Evolutionary conservation across 2,329 filamentous ascomycete genomes (phyloP).

Genomic region (Clonostachys byssicola): DNA sequence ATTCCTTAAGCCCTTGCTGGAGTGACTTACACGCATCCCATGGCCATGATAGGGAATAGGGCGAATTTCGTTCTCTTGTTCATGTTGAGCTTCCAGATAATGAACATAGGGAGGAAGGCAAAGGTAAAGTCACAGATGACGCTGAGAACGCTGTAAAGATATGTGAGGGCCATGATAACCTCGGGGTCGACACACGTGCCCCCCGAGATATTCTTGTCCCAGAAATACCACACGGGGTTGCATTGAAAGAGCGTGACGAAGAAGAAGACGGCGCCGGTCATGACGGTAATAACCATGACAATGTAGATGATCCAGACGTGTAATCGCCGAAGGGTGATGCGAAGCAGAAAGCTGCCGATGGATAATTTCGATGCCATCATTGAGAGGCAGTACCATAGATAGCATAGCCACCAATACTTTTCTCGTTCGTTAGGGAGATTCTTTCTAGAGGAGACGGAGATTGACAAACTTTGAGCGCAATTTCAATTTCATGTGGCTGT

Average conservation of each 20-base stretch:
- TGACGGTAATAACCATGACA: conserved; percentile 24
- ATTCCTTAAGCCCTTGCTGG: neutral
- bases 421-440: too few species aligned
- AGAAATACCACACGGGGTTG: conserved; percentile 31
- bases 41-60: conserved; percentile 45
- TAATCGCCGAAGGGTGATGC: conserved; percentile 25
- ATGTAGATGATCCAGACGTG: conserved; percentile 28
- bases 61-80: conserved; percentile 43
- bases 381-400: conserved; percentile 25
- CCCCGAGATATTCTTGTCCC: conserved; percentile 23
- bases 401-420: conserved; percentile 32
- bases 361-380: conserved; percentile 34
- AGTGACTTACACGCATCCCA: conserved; percentile 46
- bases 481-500: conserved; percentile 9
- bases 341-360: conserved; percentile 35
- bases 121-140: conserved; percentile 46
- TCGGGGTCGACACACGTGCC: conserved; percentile 31
- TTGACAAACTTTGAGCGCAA: conserved; percentile 25
- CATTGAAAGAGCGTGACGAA: conserved; percentile 35
- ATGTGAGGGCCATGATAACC: conserved; percentile 46
- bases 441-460: neutral
- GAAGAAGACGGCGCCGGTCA: conserved; percentile 32
- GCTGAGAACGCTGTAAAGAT: conserved; percentile 44
- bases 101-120: conserved; percentile 45
- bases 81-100: conserved; percentile 54